These are phyloP conservation scores for Fusarium sp. DNA, from an alignment of 2,329 filamentous ascomycete species.

Conservation along the genomic window DNA sequence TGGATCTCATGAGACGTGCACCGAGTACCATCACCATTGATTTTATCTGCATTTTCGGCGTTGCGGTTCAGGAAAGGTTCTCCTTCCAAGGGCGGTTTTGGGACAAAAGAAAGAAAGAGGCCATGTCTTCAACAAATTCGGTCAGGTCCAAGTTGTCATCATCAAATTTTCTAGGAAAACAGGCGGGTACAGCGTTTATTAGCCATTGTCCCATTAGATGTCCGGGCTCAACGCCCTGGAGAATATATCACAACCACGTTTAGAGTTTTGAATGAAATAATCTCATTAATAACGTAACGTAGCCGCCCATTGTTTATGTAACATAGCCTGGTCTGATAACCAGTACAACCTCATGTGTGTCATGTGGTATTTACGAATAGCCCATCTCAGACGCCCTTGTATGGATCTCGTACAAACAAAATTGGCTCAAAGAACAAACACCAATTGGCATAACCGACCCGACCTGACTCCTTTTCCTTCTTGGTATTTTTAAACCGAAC, in stretches of 20 bases:
- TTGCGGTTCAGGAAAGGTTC: slow-evolving; percentile 15
- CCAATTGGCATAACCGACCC: slow-evolving; percentile 2
- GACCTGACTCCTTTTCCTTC: slow-evolving; percentile 34
- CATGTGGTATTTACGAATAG: not conserved
- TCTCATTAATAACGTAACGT: not conserved
- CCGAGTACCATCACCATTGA: slow-evolving; percentile 19
- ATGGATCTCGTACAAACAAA: slow-evolving; percentile 20
- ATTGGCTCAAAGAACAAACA: slow-evolving; percentile 13
- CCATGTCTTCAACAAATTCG: slow-evolving; percentile 45
- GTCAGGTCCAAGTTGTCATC: slow-evolving; percentile 35
- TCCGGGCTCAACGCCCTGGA: slow-evolving; percentile 46
- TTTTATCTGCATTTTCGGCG: slow-evolving; percentile 28
- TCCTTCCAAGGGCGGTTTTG: slow-evolving; percentile 20
- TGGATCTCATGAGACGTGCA: not conserved
- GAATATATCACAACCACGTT: not conserved
- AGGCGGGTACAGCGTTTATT: slow-evolving; percentile 26
- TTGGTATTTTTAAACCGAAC: slow-evolving; percentile 35
- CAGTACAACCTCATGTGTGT: not conserved
- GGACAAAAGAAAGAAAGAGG: slow-evolving; percentile 29
- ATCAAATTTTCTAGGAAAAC: slow-evolving; percentile 23
- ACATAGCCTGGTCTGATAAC: not conserved
- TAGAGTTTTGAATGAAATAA: not conserved
- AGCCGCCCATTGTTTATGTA: not conserved
- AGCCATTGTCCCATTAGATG: slow-evolving; percentile 37
- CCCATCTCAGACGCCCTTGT: slow-evolving; percentile 7